Percentiles rank a stretch among this genome's conserved stretches.
Evolutionary conservation across 441 rosid genomes (phyloP).

Genomic region (Rhodomyrtus psidioides): DNA sequence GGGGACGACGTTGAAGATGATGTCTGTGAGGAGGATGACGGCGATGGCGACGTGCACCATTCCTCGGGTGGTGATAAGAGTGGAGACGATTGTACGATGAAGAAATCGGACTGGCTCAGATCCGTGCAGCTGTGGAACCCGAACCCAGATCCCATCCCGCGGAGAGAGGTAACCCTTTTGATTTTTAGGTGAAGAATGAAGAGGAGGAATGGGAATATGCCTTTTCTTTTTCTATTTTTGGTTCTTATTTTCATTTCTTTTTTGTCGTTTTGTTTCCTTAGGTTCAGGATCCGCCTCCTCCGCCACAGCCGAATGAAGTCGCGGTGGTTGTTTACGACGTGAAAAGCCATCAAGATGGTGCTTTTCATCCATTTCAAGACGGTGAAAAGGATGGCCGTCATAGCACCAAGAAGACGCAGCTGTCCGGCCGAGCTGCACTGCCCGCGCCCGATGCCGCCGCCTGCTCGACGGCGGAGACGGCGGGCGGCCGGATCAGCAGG

Average conservation of each 20-base stretch:
- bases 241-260: not conserved
- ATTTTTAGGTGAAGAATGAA: not conserved
- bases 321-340: not conserved
- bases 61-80: not conserved
- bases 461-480: not conserved
- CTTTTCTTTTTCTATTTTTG: not conserved
- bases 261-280: not conserved
- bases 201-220: not conserved
- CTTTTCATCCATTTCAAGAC: not conserved
- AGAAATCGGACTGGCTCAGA: conserved; percentile 11
- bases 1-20: not conserved
- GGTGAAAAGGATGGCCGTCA: not conserved
- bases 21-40: not conserved
- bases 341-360: not conserved
- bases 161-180: not conserved
- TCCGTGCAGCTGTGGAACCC: conserved; percentile 12
- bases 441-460: not conserved
- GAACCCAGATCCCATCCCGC: not conserved
- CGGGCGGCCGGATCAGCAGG: not conserved
- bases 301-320: not conserved
- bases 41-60: not conserved
- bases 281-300: not conserved
- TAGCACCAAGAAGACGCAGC: not conserved
- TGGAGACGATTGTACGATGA: not conserved
- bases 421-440: not conserved